Percentiles rank a stretch among this genome's conserved stretches.
These are phyloP conservation scores for Russula sp. DNA, from an alignment of 768 basidiomycete genomes.

Conservation along the genomic window DNA sequence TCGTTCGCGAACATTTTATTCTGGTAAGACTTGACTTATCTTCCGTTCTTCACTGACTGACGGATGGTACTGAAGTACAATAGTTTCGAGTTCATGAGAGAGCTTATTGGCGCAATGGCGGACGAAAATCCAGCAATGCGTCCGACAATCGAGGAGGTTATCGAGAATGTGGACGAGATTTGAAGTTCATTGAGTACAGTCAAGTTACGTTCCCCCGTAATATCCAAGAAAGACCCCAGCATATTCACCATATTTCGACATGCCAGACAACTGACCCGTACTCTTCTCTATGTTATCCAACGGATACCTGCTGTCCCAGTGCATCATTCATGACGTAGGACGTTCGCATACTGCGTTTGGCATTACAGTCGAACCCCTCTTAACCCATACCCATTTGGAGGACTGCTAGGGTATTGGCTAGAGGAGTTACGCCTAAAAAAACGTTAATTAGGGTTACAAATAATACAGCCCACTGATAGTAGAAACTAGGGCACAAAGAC, in stretches of 20 bases:
- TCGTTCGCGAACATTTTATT: constrained; percentile 29
- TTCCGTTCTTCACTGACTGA: not conserved
- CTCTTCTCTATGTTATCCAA: not conserved
- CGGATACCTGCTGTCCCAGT: constrained; percentile 16
- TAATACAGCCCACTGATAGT: not conserved
- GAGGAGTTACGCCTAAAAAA: too few species aligned
- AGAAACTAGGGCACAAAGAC: too few species aligned
- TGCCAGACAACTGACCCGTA: constrained; percentile 5
- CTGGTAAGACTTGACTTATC: not conserved
- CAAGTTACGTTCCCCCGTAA: constrained; percentile 18
- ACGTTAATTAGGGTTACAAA: not conserved
- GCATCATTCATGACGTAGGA: not conserved
- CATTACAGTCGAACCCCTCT: too few species aligned
- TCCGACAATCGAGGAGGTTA: constrained; percentile 32
- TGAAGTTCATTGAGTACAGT: constrained; percentile 4
- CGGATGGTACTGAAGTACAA: constrained; percentile 19
- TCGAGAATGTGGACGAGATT: constrained; percentile 8
- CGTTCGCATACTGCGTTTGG: not conserved
- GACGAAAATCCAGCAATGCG: constrained; percentile 38
- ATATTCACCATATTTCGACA: constrained; percentile 16
- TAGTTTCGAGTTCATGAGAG: constrained; percentile 27
- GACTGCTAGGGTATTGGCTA: too few species aligned
- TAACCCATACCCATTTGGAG: too few species aligned
- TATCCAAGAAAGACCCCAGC: constrained; percentile 10
- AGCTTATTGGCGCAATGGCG: constrained; percentile 37